Evolutionary conservation across 2,329 filamentous ascomycete genomes (phyloP), one percentile per base, ranked within the genome.

Genomic region (Trichothecium roseum): DNA sequence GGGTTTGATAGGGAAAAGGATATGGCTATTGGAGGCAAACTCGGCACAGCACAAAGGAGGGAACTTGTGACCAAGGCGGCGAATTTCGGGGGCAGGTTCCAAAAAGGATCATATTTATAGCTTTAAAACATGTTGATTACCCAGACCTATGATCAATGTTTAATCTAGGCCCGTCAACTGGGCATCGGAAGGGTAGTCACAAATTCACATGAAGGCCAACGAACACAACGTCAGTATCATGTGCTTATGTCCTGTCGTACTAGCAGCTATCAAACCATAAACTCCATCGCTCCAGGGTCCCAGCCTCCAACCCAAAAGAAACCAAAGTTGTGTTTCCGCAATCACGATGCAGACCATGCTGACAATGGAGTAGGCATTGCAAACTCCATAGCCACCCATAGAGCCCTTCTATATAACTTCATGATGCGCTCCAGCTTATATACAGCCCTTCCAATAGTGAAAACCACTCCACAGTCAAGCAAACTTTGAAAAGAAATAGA

Each of bases 1-100:
- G 81, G 76, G 0, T 96, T 96, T 59, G 86, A 95, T 60, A 72
- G 78, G 42, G 85, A 95, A 56, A 96, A 95, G 63, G 91, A 96
- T 56, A 94, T 96, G 76, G 81, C 76, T 28, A 62, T 84, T 3
- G 80, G 81, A 8, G 74, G 76, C 14, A 77, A 74, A 49, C 76
- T 95, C 36, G 81, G 78, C 18, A 66, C 78, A 44, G 69, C 78
- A 26, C 79, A 94, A 63, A 75, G 81, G 46, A 75, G 75, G 48
- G 83, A 95, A 46, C 64, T 96, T 64, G 56, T 95, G 40, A 81
- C 74, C 45, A 81, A 82, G 52, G 83, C 86, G 4, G 74, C 78
- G 13, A 81, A 87, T 49, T 94, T 95, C 59, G 79, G 82, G 4
- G 81, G 81, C 1, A 69, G 85, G 33, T 95, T 95, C 50, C 74